Evolutionary conservation across 2,329 filamentous ascomycete species (phyloP), one percentile per base, ranked within the genome.

Genomic region (Fusarium pininemorale): DNA sequence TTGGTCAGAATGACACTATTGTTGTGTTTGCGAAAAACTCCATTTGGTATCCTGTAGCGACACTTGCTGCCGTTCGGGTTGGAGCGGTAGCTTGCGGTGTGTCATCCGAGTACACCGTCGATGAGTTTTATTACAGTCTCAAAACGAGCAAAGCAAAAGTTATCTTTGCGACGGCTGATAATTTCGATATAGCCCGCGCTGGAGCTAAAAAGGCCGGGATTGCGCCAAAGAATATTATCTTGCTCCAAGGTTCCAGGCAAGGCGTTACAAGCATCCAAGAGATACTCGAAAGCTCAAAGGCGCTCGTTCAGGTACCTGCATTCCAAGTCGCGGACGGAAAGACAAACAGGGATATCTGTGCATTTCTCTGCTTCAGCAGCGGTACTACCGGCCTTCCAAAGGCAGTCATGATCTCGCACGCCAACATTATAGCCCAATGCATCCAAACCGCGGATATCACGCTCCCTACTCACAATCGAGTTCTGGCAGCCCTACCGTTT

Each of bases 381-480:
- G 76, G 76, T 16, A 78, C 76, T 3, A 78, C 76, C 16, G 76
- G 75, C 2, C 48, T 74, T 0, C 76, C 75, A 7, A 78, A 78
- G 39, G 76, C 74, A 2, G 72, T 74, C n/a, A 75, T 77, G 72
- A 48, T 78, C 14, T 78, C 76, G 0, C 76, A 78, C 15, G 47
- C 38, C 12, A 78, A 77, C 15, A 61, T 77, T 3, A 77, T 77
- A 6, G 63, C 68, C 3, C 76, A 78, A 51, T 72, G 66, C 41
- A 51, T 70, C 2, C 75, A 78, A 39, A 22, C 76, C 6, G 24
- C 38, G 5, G 56, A 61, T n/a, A 44, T 72, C 9, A 61, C 72
- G 1, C 50, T 53, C 8, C 26, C 45, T 7, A 39, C 47, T 12
- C 66, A 68, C 22, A 68, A 63, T 1, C 65, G 56, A 7, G 54